These are phyloP conservation scores for Cercospora sesami DNA, from an alignment of 2,329 filamentous ascomycete species.

Conservation along the genomic window DNA sequence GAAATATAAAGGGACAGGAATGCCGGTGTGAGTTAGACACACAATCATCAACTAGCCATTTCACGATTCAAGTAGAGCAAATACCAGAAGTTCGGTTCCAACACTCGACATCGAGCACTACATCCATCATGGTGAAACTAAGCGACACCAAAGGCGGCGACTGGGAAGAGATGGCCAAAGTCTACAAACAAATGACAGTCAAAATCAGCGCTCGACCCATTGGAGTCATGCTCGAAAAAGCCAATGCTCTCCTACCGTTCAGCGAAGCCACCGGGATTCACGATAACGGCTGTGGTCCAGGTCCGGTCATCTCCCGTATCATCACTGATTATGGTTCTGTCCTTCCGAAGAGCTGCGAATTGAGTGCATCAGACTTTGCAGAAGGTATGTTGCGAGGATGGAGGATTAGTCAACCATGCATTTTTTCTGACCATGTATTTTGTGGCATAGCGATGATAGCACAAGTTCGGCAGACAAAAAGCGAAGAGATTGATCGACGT, in stretches of 20 bases:
- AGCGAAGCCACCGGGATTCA: constrained; percentile 34
- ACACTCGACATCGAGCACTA: background rate
- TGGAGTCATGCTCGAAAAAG: constrained; percentile 28
- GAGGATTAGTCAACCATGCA: too few relatives aligned
- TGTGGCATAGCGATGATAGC: constrained; percentile 32
- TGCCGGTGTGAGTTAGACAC: background rate
- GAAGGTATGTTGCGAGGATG: constrained; percentile 4
- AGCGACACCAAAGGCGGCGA: constrained; percentile 27
- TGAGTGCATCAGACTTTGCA: constrained; percentile 37
- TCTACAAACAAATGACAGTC: constrained; percentile 29
- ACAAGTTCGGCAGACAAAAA: constrained; percentile 24
- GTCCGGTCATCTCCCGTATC: constrained; percentile 31
- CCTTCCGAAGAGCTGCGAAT: constrained; percentile 23
- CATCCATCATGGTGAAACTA: background rate
- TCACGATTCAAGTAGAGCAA: background rate
- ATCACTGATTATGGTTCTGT: constrained; percentile 28
- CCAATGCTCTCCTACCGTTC: constrained; percentile 32
- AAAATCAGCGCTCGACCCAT: constrained; percentile 26
- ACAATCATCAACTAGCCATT: background rate
- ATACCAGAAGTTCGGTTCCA: background rate
- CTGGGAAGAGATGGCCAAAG: constrained; percentile 28
- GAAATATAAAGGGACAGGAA: background rate
- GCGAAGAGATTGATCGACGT: constrained; percentile 20
- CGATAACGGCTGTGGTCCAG: constrained; percentile 39
- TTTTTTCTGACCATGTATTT: background rate